Percentiles rank a stretch among this genome's conserved stretches.
These are phyloP conservation scores for Millerago galiae DNA, from an alignment of 805 yeast genomes.

Conservation along the genomic window DNA sequence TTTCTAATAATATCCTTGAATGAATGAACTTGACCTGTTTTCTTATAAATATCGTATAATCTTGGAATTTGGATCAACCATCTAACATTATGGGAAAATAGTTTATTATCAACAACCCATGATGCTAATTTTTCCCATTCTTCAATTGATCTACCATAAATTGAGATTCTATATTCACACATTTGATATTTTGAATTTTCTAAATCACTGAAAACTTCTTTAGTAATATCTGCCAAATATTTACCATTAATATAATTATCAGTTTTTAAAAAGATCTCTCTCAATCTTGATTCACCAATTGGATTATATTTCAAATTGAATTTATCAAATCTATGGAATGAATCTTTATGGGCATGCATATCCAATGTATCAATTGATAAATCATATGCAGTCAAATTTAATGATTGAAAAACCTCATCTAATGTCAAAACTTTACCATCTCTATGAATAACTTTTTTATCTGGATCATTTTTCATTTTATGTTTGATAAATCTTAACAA, in stretches of 20 bases:
- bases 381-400: constrained; percentile 89
- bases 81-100: constrained; percentile 88
- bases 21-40: constrained; percentile 56
- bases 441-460: constrained; percentile 88
- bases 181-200: constrained; percentile 95
- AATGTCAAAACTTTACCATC: constrained; percentile 86
- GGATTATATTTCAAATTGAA: constrained; percentile 97
- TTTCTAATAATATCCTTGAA: constrained; percentile 77
- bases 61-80: constrained; percentile 97
- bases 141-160: constrained; percentile 81
- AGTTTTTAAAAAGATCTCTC: constrained; percentile 94
- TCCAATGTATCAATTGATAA: constrained; percentile 93
- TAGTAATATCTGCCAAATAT: constrained; percentile 88
- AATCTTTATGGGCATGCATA: constrained; percentile 98
- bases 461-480: constrained; percentile 79
- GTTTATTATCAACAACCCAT: constrained; percentile 92
- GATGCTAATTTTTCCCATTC: constrained; percentile 96
- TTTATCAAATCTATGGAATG: constrained; percentile 96
- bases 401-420: constrained; percentile 84
- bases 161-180: constrained; percentile 93
- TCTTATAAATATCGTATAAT: constrained; percentile 82
- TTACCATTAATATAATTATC: constrained; percentile 87
- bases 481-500: constrained; percentile 89
- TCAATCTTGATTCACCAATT: constrained; percentile 92
- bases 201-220: constrained; percentile 88